Evolutionary conservation across 177 flowering plant genomes (phyloP).

Genomic region (Telopea speciosissima): DNA sequence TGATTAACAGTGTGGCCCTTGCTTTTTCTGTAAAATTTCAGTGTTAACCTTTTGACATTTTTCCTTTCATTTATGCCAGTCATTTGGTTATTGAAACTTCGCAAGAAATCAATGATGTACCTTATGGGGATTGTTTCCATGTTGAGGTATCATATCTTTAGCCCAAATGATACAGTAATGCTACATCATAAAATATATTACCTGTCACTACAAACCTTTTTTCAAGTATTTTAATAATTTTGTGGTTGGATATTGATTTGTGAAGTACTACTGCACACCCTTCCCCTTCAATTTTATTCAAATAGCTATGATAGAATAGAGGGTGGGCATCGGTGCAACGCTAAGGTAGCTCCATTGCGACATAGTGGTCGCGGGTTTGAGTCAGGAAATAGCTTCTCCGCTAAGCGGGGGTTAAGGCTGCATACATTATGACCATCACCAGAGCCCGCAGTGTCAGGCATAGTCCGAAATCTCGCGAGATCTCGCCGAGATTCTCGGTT

Average conservation of each 20-base stretch:
- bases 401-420: too few relatives aligned
- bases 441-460: too few relatives aligned
- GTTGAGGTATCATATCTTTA: slow-evolving; percentile 58
- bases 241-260: neutral
- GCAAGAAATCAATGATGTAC: slow-evolving; percentile 83
- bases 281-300: neutral
- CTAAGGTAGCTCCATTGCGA: too few relatives aligned
- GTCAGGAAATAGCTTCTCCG: too few relatives aligned
- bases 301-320: too few relatives aligned
- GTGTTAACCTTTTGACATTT: slow-evolving; percentile 4
- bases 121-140: slow-evolving; percentile 79
- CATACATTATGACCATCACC: too few relatives aligned
- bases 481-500: too few relatives aligned
- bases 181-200: neutral
- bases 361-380: too few relatives aligned
- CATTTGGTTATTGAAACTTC: slow-evolving; percentile 84
- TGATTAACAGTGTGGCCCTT: neutral
- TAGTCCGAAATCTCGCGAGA: too few relatives aligned
- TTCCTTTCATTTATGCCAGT: slow-evolving; percentile 36
- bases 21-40: neutral
- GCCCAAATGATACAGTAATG: neutral
- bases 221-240: neutral
- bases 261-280: neutral
- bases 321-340: too few relatives aligned
- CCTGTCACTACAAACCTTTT: neutral